phyloP scores from a whole-genome alignment of 768 basidiomycete species.

The Amanita exitialis region DNA sequence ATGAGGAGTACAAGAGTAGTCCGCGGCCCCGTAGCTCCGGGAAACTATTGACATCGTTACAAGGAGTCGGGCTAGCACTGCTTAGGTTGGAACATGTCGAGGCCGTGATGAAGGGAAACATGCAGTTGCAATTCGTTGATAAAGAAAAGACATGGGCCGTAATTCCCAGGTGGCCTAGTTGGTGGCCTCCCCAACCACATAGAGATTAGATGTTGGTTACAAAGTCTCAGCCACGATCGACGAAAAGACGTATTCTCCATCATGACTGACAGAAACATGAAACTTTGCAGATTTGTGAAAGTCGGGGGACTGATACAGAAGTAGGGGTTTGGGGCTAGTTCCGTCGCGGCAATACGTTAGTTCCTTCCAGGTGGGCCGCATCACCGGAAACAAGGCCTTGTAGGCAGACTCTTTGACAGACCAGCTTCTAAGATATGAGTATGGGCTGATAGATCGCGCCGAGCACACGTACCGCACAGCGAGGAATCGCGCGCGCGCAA shows the following conservation, averaged over 20 bases:
- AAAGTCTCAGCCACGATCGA: slow-evolving; percentile 52
- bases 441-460: not conserved
- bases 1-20: slow-evolving; percentile 16
- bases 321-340: slow-evolving; percentile 23
- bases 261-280: slow-evolving; percentile 74
- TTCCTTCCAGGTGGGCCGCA: slow-evolving; percentile 67
- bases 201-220: not conserved
- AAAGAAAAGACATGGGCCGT: slow-evolving; percentile 30
- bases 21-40: slow-evolving; percentile 66
- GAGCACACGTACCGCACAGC: slow-evolving; percentile 56
- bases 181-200: slow-evolving; percentile 36
- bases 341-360: slow-evolving; percentile 36
- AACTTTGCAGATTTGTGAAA: slow-evolving; percentile 23
- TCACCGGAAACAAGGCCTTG: slow-evolving; percentile 66
- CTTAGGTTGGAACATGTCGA: slow-evolving; percentile 71
- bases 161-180: slow-evolving; percentile 60
- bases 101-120: slow-evolving; percentile 36
- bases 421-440: slow-evolving; percentile 42
- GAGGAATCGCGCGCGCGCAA: slow-evolving; percentile 37
- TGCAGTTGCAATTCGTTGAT: slow-evolving; percentile 29
- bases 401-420: slow-evolving; percentile 80
- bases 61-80: slow-evolving; percentile 66
- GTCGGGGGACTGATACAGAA: slow-evolving; percentile 33
- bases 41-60: slow-evolving; percentile 54
- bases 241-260: slow-evolving; percentile 67